Conservation (phyloP, 106 monocot species). For the Triglochin maritima region DNA sequence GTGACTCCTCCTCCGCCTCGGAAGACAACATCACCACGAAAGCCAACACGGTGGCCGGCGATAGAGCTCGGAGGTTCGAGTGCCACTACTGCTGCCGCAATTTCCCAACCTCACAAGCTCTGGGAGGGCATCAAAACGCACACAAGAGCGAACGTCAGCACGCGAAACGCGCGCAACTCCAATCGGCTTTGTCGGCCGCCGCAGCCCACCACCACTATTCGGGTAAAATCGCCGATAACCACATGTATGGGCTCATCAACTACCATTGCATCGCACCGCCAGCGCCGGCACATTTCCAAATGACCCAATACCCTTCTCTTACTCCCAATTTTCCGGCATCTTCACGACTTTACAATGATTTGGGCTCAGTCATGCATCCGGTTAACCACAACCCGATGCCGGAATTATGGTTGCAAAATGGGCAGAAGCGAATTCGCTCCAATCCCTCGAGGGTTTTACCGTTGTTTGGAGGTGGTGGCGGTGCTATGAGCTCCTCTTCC, state of each 20-base stretch:
- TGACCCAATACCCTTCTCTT: background rate
- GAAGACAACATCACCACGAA: background rate
- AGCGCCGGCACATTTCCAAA: background rate
- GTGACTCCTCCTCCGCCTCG: background rate
- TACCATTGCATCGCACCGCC: constrained; percentile 23
- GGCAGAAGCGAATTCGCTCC: background rate
- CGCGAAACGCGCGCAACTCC: constrained; percentile 68
- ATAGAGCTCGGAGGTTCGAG: constrained; percentile 51
- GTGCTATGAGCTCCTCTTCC: background rate
- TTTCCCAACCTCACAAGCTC: constrained; percentile 94
- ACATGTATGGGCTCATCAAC: constrained; percentile 60
- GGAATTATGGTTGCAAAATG: constrained; percentile 10
- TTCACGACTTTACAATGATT: too few relatives aligned
- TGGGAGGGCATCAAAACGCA: constrained; percentile 97
- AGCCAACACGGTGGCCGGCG: background rate
- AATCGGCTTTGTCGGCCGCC: constrained; percentile 44
- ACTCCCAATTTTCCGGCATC: background rate
- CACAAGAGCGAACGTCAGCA: constrained; percentile 94
- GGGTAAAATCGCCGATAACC: constrained; percentile 43
- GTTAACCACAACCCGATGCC: constrained; percentile 19
- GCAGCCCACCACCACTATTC: constrained; percentile 31
- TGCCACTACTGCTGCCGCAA: constrained; percentile 95
- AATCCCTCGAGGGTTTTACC: background rate
- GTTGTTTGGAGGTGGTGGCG: constrained; percentile 2
- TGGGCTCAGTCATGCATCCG: constrained; percentile 17